Conservation (phyloP, 345 rosid genomes). For the Melaleuca quinquenervia region DNA sequence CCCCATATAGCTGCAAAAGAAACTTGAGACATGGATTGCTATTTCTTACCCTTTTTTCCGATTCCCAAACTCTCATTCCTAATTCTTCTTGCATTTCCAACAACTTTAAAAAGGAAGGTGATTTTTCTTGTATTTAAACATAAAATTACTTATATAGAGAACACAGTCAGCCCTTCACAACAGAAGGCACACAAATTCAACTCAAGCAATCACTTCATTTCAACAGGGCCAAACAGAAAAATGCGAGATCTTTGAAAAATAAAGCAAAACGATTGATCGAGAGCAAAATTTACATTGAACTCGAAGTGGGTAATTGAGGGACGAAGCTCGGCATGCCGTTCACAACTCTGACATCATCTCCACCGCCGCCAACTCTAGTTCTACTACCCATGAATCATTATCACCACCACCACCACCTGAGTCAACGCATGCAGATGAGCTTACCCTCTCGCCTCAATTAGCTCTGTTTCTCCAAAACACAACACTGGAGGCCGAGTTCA, state of each 20-base stretch:
- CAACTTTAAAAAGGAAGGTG: neutral
- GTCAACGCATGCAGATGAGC: neutral
- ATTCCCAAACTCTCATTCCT: neutral
- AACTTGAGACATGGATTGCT: neutral
- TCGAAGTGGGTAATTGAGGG: neutral
- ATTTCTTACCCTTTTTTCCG: neutral
- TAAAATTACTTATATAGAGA: neutral
- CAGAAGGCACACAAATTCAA: neutral
- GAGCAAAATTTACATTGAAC: neutral
- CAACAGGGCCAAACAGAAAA: neutral
- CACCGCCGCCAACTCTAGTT: neutral
- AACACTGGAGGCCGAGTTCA: neutral
- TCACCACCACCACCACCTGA: neutral
- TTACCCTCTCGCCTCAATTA: neutral
- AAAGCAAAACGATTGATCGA: neutral
- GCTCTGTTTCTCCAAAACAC: neutral
- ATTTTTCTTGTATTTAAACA: neutral
- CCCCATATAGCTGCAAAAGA: neutral
- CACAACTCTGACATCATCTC: neutral
- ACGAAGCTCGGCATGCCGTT: constrained; percentile 3
- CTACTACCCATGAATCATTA: neutral
- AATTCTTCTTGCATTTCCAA: neutral
- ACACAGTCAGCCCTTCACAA: neutral
- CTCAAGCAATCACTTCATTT: neutral
- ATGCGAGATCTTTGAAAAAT: neutral